phyloP scores from a whole-genome alignment of 768 basidiomycete species.

The Leccinellum albellum region DNA sequence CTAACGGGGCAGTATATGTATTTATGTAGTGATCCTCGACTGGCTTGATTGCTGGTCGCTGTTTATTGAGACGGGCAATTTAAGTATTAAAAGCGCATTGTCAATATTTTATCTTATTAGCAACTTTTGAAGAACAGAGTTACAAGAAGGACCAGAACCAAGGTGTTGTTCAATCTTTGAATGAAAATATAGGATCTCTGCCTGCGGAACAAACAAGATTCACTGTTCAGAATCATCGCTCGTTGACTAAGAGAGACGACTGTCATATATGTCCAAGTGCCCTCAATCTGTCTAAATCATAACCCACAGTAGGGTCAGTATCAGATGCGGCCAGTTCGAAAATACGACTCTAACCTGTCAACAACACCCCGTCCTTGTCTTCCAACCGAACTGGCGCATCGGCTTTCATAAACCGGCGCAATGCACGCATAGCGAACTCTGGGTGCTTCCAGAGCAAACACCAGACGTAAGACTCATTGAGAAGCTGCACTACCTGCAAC shows the following conservation, averaged over 20 bases:
- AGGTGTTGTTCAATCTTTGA: not conserved
- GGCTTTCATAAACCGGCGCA: slow-evolving; percentile 6
- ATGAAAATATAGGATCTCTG: not conserved
- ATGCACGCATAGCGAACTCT: slow-evolving; percentile 4
- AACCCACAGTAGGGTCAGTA: too few relatives aligned
- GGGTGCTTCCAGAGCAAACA: slow-evolving; percentile 17
- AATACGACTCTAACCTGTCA: slow-evolving; percentile 16
- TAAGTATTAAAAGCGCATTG: not conserved
- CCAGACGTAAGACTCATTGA: slow-evolving; percentile 11
- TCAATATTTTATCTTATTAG: not conserved
- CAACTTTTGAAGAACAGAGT: not conserved
- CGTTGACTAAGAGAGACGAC: too few relatives aligned
- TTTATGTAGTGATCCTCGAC: not conserved
- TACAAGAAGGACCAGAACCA: not conserved
- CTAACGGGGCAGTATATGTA: not conserved
- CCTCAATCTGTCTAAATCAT: too few relatives aligned
- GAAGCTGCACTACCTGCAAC: slow-evolving; percentile 21
- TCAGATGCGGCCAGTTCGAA: not conserved
- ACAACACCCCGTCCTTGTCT: slow-evolving; percentile 17
- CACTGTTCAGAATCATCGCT: too few relatives aligned
- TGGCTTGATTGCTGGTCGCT: not conserved
- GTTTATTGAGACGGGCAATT: not conserved
- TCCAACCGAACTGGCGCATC: slow-evolving; percentile 17
- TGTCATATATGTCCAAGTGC: too few relatives aligned
- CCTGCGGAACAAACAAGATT: too few relatives aligned